Percentiles rank a stretch among this genome's conserved stretches.
phyloP scores from a whole-genome alignment of 352 stramenopile species.

The Phytopythium sindhum region DNA sequence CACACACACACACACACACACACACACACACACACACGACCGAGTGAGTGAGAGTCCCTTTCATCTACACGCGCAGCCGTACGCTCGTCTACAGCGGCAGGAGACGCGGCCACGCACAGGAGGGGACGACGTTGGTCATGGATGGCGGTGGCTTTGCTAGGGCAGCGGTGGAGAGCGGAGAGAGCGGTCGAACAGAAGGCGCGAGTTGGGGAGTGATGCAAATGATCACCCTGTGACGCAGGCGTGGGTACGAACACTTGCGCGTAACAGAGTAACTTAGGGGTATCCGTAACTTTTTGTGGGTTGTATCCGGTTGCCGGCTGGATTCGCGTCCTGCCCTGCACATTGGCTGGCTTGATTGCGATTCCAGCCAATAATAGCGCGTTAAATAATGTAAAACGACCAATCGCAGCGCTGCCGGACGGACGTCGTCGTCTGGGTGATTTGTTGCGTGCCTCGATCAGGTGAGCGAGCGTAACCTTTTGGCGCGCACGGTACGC shows the following conservation, averaged over 20 bases:
- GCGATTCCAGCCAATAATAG: not conserved
- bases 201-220: not conserved
- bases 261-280: too few relatives aligned
- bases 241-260: too few relatives aligned
- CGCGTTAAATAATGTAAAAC: not conserved
- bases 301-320: not conserved
- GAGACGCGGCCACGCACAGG: conserved; percentile 27
- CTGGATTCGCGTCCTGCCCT: conserved; percentile 1
- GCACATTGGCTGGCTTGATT: conserved; percentile 7
- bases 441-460: conserved; percentile 1
- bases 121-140: conserved; percentile 46
- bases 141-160: not conserved
- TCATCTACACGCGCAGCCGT: not conserved
- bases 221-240: too few relatives aligned
- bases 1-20: too few relatives aligned
- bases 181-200: not conserved
- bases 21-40: too few relatives aligned
- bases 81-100: too few relatives aligned
- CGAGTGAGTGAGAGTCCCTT: too few relatives aligned
- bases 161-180: not conserved
- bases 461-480: not conserved
- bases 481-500: not conserved
- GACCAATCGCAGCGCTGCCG: not conserved
- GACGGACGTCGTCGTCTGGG: not conserved
- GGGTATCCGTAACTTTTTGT: too few relatives aligned